Conservation (phyloP, 768 basidiomycete species). For the Steccherinum ochraceum region DNA sequence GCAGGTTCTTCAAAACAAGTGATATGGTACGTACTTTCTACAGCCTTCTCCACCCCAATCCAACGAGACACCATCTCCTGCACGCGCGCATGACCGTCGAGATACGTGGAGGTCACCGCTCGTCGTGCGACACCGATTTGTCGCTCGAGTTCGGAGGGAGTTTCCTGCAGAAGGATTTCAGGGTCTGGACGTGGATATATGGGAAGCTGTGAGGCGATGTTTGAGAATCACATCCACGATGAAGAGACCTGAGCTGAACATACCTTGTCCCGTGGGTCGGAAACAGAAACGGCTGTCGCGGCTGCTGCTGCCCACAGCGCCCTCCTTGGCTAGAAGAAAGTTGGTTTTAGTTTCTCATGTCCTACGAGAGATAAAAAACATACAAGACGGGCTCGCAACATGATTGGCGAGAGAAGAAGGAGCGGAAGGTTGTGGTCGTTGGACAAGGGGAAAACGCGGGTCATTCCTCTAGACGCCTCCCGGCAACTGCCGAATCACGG, state of each 20-base stretch:
- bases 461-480: too few relatives aligned
- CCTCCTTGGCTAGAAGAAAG: background rate
- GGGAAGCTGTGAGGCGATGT: constrained; percentile 50
- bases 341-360: background rate
- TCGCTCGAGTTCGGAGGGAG: constrained; percentile 66
- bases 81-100: constrained; percentile 55
- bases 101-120: constrained; percentile 48
- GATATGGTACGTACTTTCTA: constrained; percentile 59
- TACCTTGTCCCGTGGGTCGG: background rate
- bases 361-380: background rate
- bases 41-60: constrained; percentile 80
- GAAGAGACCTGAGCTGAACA: background rate
- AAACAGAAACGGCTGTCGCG: background rate
- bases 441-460: background rate
- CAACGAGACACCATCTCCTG: constrained; percentile 72
- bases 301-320: background rate
- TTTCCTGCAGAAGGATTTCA: constrained; percentile 67
- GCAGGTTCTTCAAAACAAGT: background rate
- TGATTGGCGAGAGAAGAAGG: too few relatives aligned
- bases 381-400: background rate
- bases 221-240: background rate
- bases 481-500: too few relatives aligned
- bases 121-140: constrained; percentile 69
- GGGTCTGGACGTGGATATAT: constrained; percentile 68
- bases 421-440: background rate